phyloP scores from a whole-genome alignment of 2,329 filamentous ascomycete genomes.

The Cadophora sp. region DNA sequence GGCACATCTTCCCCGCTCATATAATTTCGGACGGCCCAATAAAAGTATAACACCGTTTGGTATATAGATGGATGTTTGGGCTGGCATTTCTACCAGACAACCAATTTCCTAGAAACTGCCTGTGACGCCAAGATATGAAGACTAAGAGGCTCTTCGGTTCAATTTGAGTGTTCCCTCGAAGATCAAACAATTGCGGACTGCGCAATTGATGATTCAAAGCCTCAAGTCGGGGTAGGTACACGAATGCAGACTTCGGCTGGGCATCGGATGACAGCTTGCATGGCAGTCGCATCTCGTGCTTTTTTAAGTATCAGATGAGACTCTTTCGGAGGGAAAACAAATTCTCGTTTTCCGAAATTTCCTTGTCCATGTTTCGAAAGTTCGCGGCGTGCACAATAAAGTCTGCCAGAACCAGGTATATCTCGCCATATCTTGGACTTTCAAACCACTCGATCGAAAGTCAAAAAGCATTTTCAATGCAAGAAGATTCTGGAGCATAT shows the following conservation, averaged over 20 bases:
- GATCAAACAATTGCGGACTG: constrained; percentile 21
- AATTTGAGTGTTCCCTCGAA: constrained; percentile 21
- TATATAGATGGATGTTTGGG: constrained; percentile 23
- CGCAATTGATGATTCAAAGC: constrained; percentile 19
- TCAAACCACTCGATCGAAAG: constrained; percentile 2
- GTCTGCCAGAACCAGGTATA: neutral
- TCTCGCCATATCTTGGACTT: neutral
- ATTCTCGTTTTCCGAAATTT: neutral
- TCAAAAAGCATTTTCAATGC: neutral
- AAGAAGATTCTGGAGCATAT: constrained; percentile 9
- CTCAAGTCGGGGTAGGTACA: neutral
- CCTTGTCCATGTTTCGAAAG: neutral
- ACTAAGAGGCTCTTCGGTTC: constrained; percentile 16
- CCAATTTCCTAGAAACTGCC: constrained; percentile 16
- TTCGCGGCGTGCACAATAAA: neutral
- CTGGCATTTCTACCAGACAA: constrained; percentile 7
- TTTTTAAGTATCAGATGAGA: constrained; percentile 6
- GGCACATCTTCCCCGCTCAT: constrained; percentile 17
- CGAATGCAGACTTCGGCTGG: neutral
- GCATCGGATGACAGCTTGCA: constrained; percentile 10
- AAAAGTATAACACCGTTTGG: constrained; percentile 18
- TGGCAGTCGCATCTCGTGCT: constrained; percentile 4
- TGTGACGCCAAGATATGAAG: constrained; percentile 21
- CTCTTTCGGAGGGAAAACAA: neutral
- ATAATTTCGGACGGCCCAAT: constrained; percentile 21